Evolutionary conservation across 1,139 yeast genomes (phyloP), one percentile per base, ranked within the genome.

Genomic region (Hyphopichia fennica): DNA sequence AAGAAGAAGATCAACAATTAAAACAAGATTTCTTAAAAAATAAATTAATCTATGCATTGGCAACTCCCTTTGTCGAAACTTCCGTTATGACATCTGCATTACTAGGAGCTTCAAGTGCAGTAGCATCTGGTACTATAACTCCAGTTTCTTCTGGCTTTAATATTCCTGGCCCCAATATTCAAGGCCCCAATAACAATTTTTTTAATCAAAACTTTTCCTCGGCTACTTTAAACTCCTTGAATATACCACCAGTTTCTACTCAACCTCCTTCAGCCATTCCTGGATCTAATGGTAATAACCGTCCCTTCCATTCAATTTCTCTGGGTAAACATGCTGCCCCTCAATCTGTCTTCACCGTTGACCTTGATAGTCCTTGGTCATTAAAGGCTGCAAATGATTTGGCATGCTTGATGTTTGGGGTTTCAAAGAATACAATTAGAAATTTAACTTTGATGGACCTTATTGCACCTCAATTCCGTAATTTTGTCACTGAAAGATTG

Each of bases 391-490:
- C 95, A 8, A 91, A 91, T 57, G 97, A 91, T 62, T 70, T 89
- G 52, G 96, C 96, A 0, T 87, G 96, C 57, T 72, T 89, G 49
- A 82, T 87, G 71, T 87, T 90, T 67, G 97, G 96, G 15, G 81
- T 87, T 10, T 81, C 87, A 45, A 81, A 82, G 54, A 72, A 70
- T 27, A 82, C 84, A 39, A 70, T 90, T 38, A 75, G 77, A 37
- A 75, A 83, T 15, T 63, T 85, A 41, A 79, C 89, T 1, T 70
- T 91, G 35, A 71, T 87, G 69, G 96, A 88, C 58, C 72, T 89
- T 47, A 81, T 90, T 29, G 87, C 90, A 13, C 84, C 87, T 0
- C 84, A 85, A 52, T 82, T 86, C 41, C 71, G 89, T 49, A 77
- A 77, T 50, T 81, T 85, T 54, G 90, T 85, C 3, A 62, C 80